phyloP scores from a whole-genome alignment of 139 green algal genomes.

The Limnomonas spitsbergensis region DNA sequence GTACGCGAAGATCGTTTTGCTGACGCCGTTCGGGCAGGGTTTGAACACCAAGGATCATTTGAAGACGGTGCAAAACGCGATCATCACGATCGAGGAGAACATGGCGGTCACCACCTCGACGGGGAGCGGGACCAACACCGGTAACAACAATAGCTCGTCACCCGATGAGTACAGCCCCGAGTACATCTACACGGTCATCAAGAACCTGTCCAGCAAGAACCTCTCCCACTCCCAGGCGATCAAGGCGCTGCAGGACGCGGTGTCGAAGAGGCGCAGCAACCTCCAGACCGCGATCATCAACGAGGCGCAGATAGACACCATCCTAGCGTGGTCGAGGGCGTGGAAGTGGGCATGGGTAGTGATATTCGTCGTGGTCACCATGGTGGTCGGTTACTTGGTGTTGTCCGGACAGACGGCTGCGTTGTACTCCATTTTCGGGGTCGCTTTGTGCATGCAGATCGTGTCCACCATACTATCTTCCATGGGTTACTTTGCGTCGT shows the following conservation, averaged over 20 bases:
- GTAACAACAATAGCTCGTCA: neutral
- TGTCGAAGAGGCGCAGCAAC: neutral
- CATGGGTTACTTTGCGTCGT: too few species aligned
- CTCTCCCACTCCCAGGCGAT: neutral
- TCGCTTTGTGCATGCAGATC: too few species aligned
- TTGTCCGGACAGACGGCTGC: neutral
- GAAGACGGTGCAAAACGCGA: neutral
- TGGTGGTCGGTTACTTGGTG: neutral
- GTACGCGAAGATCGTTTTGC: neutral
- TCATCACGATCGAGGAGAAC: neutral
- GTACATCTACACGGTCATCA: neutral
- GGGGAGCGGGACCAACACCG: too few species aligned
- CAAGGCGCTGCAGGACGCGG: neutral
- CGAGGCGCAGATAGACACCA: neutral
- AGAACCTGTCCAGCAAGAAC: neutral
- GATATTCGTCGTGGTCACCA: neutral
- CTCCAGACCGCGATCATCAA: neutral
- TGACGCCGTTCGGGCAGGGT: too few species aligned
- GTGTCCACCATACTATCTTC: too few species aligned
- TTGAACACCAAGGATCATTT: neutral
- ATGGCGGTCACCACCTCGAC: neutral
- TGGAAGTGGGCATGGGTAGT: neutral
- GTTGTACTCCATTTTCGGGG: slow-evolving; percentile 2
- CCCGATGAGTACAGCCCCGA: neutral
- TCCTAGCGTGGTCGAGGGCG: neutral